Evolutionary conservation across 371 early-diverging fungal species (phyloP), one percentile per base, ranked within the genome.

Genomic region (Gilbertella persicaria): DNA sequence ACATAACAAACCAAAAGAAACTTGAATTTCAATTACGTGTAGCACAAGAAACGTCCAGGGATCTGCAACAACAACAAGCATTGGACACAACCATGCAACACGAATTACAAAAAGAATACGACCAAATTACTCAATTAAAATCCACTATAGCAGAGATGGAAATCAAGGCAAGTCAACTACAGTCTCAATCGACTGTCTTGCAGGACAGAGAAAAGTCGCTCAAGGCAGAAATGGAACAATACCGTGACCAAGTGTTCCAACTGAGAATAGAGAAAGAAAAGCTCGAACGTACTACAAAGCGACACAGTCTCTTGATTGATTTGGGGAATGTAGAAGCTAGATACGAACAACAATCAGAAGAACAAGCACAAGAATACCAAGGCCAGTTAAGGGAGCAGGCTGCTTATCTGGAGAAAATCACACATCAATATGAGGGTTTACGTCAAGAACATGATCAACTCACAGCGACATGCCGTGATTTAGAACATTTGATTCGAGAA

Each of bases 361-460:
- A 74, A 41, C 68, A 69, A 45, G 60, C 59, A 20, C 66, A 73
- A 45, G 75, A 78, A 28, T 75, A 75, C 46, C 69, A 67, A 38
- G 75, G 73, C 0, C 69, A 78, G 25, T 48, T 78, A 10, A 67
- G 74, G 19, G 78, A 78, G 16, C 78, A 71, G n/a, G 61, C 63
- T 10, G 75, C 71, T 3, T 53, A 67, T 13, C 29, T 75, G 38
- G 64, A 69, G 25, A 73, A 75, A 59, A 67, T 68, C 0, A 42
- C 48, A 8, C 58, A 62, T 8, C 60, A 64, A 25, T 55, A 58
- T 17, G 69, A 67, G 17, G 30, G 60, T 2, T 44, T 69, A 4
- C 53, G 62, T 33, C 19, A 53, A 8, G 73, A 78, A 13, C 59
- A 61, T 12, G 69, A 72, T n/a, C 60, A 66, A 21, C 29, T 66